phyloP scores from a whole-genome alignment of 2,329 filamentous ascomycete species.

The Gaeumannomyces sp. region DNA sequence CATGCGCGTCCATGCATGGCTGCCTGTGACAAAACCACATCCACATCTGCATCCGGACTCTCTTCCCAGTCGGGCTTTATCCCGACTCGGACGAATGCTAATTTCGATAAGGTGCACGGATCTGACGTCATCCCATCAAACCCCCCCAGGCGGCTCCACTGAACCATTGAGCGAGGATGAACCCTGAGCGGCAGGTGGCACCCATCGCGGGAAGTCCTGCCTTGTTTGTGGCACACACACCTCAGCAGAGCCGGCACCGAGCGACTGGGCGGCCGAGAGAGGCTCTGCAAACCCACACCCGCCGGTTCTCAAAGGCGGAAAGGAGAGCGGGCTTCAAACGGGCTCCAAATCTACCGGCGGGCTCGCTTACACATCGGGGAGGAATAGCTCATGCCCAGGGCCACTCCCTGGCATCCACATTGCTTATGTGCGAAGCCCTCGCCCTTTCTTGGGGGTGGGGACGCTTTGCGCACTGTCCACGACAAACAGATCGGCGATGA shows the following conservation, averaged over 20 bases:
- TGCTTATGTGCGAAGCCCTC: neutral
- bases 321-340: neutral
- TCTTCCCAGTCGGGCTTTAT: neutral
- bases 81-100: neutral
- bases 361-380: too few relatives aligned
- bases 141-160: neutral
- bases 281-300: neutral
- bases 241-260: neutral
- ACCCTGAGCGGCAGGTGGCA: neutral
- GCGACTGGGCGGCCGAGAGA: neutral
- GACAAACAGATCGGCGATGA: neutral
- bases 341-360: neutral
- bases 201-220: neutral
- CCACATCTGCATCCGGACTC: neutral
- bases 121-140: neutral
- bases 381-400: too few relatives aligned
- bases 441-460: neutral
- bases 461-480: neutral
- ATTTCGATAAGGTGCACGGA: neutral
- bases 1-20: neutral
- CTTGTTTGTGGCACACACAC: constrained; percentile 1
- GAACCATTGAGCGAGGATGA: neutral
- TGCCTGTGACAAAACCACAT: neutral
- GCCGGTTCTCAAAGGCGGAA: neutral
- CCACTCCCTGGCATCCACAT: neutral